Evolutionary conservation across 2,329 filamentous ascomycete genomes (phyloP), one percentile per base, ranked within the genome.

Genomic region (Blastomyces emzantsi): DNA sequence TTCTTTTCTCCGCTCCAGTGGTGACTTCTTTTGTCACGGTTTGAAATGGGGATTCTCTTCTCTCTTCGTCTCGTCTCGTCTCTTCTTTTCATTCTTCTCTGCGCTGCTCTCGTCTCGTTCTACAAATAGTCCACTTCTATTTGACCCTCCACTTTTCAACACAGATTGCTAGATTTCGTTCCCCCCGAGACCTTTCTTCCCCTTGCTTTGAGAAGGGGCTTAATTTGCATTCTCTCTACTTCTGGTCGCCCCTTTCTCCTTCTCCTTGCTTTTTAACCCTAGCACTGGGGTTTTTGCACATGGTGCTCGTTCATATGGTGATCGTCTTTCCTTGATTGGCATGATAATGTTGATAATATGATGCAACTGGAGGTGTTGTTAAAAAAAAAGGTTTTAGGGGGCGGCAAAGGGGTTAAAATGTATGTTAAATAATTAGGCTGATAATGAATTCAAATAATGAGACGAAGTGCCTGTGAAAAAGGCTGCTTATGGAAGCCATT

Each of bases 201-300:
- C 33, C 33, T 43, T 30, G 19, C 4, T 49, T 25, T 49, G n/a
- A n/a, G n/a, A 17, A 49, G 25, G 19, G 41, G 41, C 49, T 43
- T 15, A 57, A 41, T 57, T 43, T 41, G 7, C 36, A 57, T 41
- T 17, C 5, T 39, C 28, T 22, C 39, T 43, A 11, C 22, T 59
- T 59, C 22, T 22, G 3, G 7, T 2, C 19, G 6, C 6, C 19
- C 13, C 33, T 2, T 22, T 57, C 17, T 41, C 36, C 39, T 41
- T 9, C 39, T 36, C 25, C 5, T n/a, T 5, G 7, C 36, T 39
- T 56, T 39, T 17, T 39, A 9, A 9, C 17, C 25, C 36, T 13
- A 43, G n/a, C 56, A 47, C n/a, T 45, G 56, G 56, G 22, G 39
- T 59, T 36, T 47, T 59, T 52, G 49, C 15, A 52, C 56, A 2